Evolutionary conservation across 805 yeast species (phyloP).

Genomic region (Candida peoriensis): DNA sequence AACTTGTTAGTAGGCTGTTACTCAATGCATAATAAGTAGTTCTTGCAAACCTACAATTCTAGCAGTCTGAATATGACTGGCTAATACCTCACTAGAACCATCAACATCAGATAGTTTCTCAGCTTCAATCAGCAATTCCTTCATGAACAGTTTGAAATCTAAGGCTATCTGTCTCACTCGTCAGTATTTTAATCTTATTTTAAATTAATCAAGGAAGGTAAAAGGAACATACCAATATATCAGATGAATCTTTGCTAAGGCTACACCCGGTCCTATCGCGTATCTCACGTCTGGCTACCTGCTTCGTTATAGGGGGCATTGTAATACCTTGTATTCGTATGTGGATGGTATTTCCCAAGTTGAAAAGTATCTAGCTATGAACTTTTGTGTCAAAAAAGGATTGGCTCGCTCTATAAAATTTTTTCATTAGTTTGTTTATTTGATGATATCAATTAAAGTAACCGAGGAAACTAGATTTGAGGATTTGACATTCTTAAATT

Average conservation of each 20-base stretch:
- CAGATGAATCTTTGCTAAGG: conserved; percentile 35
- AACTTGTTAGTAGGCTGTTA: background rate
- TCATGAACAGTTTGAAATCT: conserved; percentile 42
- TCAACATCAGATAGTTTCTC: conserved; percentile 32
- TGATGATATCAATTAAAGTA: no score
- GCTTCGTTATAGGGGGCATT: conserved; percentile 16
- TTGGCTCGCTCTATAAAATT: no score
- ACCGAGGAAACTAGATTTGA: no score
- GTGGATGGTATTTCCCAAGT: no score
- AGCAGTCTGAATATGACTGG: conserved; percentile 36
- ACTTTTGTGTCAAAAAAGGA: no score
- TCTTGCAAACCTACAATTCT: conserved; percentile 17
- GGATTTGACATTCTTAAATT: no score
- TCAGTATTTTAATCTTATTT: background rate
- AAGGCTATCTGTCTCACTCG: conserved; percentile 30
- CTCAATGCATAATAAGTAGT: background rate
- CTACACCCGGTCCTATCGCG: conserved; percentile 18
- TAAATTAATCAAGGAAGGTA: background rate
- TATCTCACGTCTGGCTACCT: conserved; percentile 19
- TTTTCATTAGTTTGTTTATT: no score
- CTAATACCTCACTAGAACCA: conserved; percentile 38
- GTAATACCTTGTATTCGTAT: no score
- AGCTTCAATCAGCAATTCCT: conserved; percentile 33
- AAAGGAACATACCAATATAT: conserved; percentile 27
- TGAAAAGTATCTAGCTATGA: no score